Evolutionary conservation across 1,139 yeast species (phyloP).

Genomic region (Magnusiomyces tetraspermus): DNA sequence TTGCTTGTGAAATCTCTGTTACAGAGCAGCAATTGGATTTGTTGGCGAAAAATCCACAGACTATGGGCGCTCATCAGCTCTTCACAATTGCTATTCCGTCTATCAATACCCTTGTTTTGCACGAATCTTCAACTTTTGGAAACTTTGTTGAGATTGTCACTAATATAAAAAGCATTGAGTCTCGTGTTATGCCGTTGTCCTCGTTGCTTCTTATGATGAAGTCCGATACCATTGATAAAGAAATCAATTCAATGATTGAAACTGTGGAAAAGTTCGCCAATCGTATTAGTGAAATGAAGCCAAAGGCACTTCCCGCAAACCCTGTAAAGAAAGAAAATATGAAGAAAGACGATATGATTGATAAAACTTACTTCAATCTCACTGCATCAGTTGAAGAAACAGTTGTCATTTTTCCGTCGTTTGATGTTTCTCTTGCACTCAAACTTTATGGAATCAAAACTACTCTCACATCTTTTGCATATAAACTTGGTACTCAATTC

Average conservation of each 20-base stretch:
- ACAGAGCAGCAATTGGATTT: slow-evolving; percentile 2
- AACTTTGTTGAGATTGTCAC: slow-evolving; percentile 1
- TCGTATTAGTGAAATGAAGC: not conserved
- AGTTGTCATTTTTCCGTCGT: slow-evolving; percentile 10
- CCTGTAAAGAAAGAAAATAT: not conserved
- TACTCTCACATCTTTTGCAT: slow-evolving; percentile 6
- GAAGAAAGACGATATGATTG: not conserved
- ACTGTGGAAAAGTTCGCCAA: not conserved
- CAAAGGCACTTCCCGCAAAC: not conserved
- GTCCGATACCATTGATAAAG: slow-evolving; percentile 2
- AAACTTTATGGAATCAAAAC: slow-evolving; percentile 8
- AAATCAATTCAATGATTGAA: not conserved
- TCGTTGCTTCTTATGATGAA: not conserved
- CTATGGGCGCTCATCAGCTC: not conserved
- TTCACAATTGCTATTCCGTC: not conserved
- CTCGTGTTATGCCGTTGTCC: slow-evolving; percentile 3
- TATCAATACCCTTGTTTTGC: not conserved
- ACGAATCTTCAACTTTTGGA: not conserved
- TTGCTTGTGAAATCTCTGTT: slow-evolving; percentile 1
- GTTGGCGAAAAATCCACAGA: not conserved
- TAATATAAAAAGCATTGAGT: not conserved
- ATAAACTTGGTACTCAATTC: slow-evolving; percentile 6
- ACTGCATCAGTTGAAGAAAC: slow-evolving; percentile 7
- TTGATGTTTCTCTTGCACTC: slow-evolving; percentile 12
- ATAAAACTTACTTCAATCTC: slow-evolving; percentile 8